Evolutionary conservation across 192 early-diverging fungal species (phyloP).

Genomic region (Gamsiella multidivaricata): DNA sequence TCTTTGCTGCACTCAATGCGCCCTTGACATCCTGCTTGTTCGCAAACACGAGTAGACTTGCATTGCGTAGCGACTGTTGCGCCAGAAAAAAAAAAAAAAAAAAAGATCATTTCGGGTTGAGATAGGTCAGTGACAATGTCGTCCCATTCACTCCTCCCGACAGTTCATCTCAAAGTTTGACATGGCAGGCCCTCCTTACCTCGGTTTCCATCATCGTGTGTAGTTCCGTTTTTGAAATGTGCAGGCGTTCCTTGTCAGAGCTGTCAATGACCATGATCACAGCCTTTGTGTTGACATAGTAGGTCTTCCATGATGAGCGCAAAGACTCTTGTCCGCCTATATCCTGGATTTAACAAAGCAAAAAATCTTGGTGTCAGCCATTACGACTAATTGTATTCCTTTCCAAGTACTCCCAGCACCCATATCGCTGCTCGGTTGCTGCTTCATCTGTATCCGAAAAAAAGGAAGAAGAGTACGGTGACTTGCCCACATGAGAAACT

Average conservation of each 20-base stretch:
- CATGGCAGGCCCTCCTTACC: slow-evolving; percentile 47
- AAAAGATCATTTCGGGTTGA: background rate
- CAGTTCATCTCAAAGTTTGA: too few species aligned
- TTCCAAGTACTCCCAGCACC: background rate
- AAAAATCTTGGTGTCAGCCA: background rate
- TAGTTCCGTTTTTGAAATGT: slow-evolving; percentile 70
- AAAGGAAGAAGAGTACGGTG: background rate
- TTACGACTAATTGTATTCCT: background rate
- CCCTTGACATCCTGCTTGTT: slow-evolving; percentile 79
- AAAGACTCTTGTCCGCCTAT: slow-evolving; percentile 73
- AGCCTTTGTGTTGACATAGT: slow-evolving; percentile 74
- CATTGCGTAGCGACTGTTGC: slow-evolving; percentile 64
- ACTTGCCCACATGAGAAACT: slow-evolving; percentile 78
- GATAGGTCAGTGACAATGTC: background rate
- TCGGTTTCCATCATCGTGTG: slow-evolving; percentile 78
- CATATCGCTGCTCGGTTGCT: too few species aligned
- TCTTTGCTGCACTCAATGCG: slow-evolving; percentile 68
- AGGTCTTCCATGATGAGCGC: slow-evolving; percentile 73
- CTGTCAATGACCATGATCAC: slow-evolving; percentile 82
- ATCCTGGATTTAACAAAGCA: slow-evolving; percentile 45
- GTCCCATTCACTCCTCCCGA: too few species aligned
- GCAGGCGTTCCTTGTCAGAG: slow-evolving; percentile 70
- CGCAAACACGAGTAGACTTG: slow-evolving; percentile 71
- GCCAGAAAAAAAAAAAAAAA: background rate
- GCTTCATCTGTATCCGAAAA: too few species aligned